A percentile compares a stretch with the other conserved stretches of the same genome.
Evolutionary conservation across 306 rosid species (phyloP).

Genomic region (Castanea crenata): DNA sequence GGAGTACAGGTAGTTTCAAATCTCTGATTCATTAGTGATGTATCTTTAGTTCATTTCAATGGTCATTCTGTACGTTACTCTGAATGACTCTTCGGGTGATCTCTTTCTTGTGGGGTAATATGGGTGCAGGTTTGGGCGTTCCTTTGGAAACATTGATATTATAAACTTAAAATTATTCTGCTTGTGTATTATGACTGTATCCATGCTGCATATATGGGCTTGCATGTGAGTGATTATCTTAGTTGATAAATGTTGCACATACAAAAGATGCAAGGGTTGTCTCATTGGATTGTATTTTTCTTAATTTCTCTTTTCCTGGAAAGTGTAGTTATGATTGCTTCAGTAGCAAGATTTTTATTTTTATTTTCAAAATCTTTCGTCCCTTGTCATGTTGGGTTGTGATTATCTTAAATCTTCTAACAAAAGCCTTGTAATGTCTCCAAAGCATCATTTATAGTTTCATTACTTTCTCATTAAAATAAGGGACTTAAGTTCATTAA

Average conservation of each 20-base stretch:
- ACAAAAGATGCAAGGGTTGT: not conserved
- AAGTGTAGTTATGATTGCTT: not conserved
- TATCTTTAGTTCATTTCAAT: not conserved
- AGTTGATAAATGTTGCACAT: too few relatives aligned
- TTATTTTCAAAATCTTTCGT: not conserved
- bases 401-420: not conserved
- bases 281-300: not conserved
- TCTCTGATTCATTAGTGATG: not conserved
- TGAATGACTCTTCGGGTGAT: not conserved
- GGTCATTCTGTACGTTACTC: not conserved
- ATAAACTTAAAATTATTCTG: not conserved
- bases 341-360: not conserved
- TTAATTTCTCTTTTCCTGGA: not conserved
- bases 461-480: too few relatives aligned
- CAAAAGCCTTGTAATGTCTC: too few relatives aligned
- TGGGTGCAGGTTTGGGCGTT: not conserved
- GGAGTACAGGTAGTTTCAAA: constrained; percentile 80
- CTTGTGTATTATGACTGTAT: not conserved
- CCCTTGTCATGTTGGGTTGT: not conserved
- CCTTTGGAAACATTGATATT: not conserved
- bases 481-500: too few relatives aligned
- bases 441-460: too few relatives aligned
- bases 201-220: not conserved
- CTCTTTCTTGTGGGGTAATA: not conserved
- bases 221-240: too few relatives aligned